phyloP scores from a whole-genome alignment of 2,329 filamentous ascomycete species.

The Alternaria rosae region DNA sequence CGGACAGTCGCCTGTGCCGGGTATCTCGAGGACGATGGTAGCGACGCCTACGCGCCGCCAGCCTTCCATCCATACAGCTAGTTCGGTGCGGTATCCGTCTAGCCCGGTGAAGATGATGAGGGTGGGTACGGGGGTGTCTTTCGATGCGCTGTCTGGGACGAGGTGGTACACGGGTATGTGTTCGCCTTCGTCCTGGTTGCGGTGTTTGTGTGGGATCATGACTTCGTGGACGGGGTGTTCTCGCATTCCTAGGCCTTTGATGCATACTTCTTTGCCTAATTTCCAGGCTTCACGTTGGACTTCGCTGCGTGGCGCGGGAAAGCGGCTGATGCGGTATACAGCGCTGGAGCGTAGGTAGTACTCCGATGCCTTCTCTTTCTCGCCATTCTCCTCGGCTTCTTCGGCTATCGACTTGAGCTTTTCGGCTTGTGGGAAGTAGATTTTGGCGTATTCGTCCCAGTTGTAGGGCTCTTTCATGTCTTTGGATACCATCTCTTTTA shows the following conservation, averaged over 20 bases:
- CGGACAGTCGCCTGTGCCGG: constrained; percentile 65
- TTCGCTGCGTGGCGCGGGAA: constrained; percentile 63
- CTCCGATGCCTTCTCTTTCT: constrained; percentile 63
- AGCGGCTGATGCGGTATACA: constrained; percentile 76
- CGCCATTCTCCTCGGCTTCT: constrained; percentile 57
- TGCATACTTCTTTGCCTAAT: constrained; percentile 69
- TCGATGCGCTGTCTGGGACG: constrained; percentile 58
- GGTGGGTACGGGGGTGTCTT: constrained; percentile 56
- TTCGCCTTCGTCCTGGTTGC: constrained; percentile 59
- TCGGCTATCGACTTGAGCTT: constrained; percentile 63
- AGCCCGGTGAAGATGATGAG: constrained; percentile 66
- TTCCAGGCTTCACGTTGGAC: constrained; percentile 69
- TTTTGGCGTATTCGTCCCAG: constrained; percentile 68
- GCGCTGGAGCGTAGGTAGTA: constrained; percentile 65
- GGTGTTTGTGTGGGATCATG: constrained; percentile 65
- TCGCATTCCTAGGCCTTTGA: constrained; percentile 59
- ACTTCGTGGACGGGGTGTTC: constrained; percentile 69
- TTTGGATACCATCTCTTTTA: constrained; percentile 67
- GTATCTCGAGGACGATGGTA: constrained; percentile 63
- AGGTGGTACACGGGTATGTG: constrained; percentile 72
- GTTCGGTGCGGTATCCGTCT: constrained; percentile 66
- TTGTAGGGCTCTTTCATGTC: constrained; percentile 70
- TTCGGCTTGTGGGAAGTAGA: constrained; percentile 67
- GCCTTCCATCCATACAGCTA: constrained; percentile 60
- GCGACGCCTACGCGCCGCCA: constrained; percentile 60